phyloP scores from a whole-genome alignment of 2,329 filamentous ascomycete species.

The Penicillium olsonii region DNA sequence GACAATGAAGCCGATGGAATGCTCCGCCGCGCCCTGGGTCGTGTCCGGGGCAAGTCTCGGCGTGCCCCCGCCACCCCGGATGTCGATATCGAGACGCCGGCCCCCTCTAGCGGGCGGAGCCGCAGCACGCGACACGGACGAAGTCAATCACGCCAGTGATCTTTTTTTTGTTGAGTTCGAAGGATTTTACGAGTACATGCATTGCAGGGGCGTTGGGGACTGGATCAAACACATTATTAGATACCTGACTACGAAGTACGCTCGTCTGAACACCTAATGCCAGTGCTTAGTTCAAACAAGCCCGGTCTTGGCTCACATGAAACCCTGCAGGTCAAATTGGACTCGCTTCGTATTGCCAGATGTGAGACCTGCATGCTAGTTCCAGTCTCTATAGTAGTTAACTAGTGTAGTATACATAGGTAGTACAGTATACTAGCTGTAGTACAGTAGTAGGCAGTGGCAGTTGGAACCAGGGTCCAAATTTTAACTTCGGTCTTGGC shows the following conservation, averaged over 20 bases:
- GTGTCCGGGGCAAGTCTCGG: constrained; percentile 26
- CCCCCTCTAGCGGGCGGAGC: constrained; percentile 17
- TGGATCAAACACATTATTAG: background rate
- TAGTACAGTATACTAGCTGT: no score
- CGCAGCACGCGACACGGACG: constrained; percentile 22
- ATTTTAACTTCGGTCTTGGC: no score
- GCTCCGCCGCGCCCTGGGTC: constrained; percentile 41
- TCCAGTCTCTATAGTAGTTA: no score
- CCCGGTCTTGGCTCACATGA: background rate
- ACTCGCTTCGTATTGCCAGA: no score
- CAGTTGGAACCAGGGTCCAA: no score
- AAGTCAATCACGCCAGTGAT: constrained; percentile 23
- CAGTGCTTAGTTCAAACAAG: background rate
- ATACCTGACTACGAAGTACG: background rate
- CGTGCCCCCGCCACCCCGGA: constrained; percentile 19
- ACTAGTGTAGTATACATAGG: no score
- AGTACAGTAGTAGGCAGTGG: no score
- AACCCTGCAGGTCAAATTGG: background rate
- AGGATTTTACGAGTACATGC: constrained; percentile 8
- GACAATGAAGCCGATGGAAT: constrained; percentile 47
- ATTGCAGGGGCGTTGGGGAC: constrained; percentile 14
- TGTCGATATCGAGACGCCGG: constrained; percentile 28
- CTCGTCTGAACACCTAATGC: background rate
- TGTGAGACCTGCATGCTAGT: no score
- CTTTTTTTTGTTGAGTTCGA: background rate